Evolutionary conservation across 1,284 basidiomycete species (phyloP).

Genomic region (Fomitiporia mediterranea): DNA sequence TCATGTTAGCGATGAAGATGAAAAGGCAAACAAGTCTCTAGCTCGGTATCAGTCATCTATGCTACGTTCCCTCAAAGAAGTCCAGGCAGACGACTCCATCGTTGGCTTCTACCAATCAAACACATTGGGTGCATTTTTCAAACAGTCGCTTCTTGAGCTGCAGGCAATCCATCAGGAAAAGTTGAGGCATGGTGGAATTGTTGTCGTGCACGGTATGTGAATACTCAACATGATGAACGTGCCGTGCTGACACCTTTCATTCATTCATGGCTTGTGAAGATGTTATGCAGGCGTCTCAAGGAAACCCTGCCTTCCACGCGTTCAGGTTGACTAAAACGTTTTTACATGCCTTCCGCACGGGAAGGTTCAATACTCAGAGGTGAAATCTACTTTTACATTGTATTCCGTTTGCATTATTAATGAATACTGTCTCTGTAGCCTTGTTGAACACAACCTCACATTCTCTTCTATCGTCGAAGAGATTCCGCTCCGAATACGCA

Average conservation of each 20-base stretch:
- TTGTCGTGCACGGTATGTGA: slow-evolving; percentile 80
- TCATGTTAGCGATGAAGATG: slow-evolving; percentile 67
- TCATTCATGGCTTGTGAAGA: slow-evolving; percentile 25
- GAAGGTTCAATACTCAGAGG: slow-evolving; percentile 86
- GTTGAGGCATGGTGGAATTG: slow-evolving; percentile 81
- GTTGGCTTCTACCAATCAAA: slow-evolving; percentile 97
- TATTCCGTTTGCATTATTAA: slow-evolving; percentile 15
- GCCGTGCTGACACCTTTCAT: background rate
- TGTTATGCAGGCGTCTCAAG: slow-evolving; percentile 61
- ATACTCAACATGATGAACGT: background rate
- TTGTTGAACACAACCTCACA: slow-evolving; percentile 83
- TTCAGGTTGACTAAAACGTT: slow-evolving; percentile 86
- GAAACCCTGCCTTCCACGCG: slow-evolving; percentile 88
- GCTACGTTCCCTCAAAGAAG: slow-evolving; percentile 85
- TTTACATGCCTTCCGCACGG: slow-evolving; percentile 79
- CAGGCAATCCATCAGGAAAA: slow-evolving; percentile 80
- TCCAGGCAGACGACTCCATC: slow-evolving; percentile 90
- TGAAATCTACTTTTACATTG: slow-evolving; percentile 31
- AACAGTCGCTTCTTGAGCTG: slow-evolving; percentile 84
- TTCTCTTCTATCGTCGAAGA: slow-evolving; percentile 89
- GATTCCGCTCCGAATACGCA: slow-evolving; percentile 85
- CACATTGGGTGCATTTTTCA: slow-evolving; percentile 88
- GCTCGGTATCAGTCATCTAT: slow-evolving; percentile 83
- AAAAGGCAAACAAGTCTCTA: slow-evolving; percentile 67
- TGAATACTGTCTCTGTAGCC: slow-evolving; percentile 39